These are phyloP conservation scores for Coemansia sp. DNA, from an alignment of 192 early-diverging fungal species.

Conservation along the genomic window DNA sequence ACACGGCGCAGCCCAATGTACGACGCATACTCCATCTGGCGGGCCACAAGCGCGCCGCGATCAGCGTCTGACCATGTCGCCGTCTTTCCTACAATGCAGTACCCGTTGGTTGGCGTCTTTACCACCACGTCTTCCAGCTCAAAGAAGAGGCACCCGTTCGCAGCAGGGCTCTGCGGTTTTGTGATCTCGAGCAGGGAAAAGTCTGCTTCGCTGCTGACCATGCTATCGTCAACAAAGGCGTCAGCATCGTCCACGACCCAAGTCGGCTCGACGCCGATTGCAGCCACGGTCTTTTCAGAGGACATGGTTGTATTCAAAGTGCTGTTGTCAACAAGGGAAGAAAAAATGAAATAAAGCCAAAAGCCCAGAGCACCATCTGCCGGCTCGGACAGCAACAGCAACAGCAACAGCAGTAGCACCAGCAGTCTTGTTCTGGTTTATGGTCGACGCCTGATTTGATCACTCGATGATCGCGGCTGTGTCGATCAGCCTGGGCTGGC, in stretches of 20 bases:
- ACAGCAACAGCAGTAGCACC: too few relatives aligned
- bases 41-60: conserved; percentile 9
- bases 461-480: too few relatives aligned
- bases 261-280: conserved; percentile 32
- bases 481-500: too few relatives aligned
- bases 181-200: conserved; percentile 33
- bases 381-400: too few relatives aligned
- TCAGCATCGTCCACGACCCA: conserved; percentile 24
- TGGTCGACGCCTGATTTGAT: too few relatives aligned
- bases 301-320: conserved; percentile 15
- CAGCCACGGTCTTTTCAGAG: conserved; percentile 23
- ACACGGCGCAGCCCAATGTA: conserved; percentile 35
- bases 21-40: conserved; percentile 22
- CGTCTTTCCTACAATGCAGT: conserved; percentile 35
- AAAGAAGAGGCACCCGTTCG: conserved; percentile 22
- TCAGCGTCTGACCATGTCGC: background rate
- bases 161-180: background rate
- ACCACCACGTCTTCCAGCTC: conserved; percentile 23
- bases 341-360: too few relatives aligned
- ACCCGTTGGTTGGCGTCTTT: conserved; percentile 28
- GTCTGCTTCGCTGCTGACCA: conserved; percentile 26
- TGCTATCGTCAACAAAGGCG: conserved; percentile 12
- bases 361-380: too few relatives aligned
- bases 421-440: too few relatives aligned
- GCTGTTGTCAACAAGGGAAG: too few relatives aligned